Base-by-base conservation (phyloP, 2,329 filamentous ascomycete genomes). In the Thelonectria olida region DNA sequence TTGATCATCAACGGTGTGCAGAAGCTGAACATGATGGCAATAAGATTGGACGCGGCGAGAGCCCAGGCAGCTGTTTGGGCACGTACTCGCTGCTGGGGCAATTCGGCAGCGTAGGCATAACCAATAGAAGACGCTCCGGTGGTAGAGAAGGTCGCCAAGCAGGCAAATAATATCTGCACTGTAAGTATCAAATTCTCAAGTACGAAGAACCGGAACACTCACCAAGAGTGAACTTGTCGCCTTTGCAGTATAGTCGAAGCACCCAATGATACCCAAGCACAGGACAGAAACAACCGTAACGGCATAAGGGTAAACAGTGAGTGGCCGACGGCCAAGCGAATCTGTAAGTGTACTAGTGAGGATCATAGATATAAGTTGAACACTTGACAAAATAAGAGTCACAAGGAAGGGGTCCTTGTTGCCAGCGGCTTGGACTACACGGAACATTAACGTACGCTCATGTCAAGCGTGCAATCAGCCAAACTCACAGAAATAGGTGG, bases 1-100 rank as follows among this genome's bases (percentile, higher is more conserved):
- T 81, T 80, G 54, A 81, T 80, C 79, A 81, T 81, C 8, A 80
- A 50, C 1, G 79, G 80, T 0, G 79, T 81, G 55, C 74, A 78
- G 67, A 81, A 81, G 53, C 75, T 80, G 54, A 81, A 80, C 75
- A 81, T 78, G 61, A 80, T 79, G 10, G 72, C 76, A 10, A 81
- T 67, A 25, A 75, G 49, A 49, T 81, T 81, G 1, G 78, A 79
- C 4, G 68, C 67, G 0, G 79, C 79, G 1, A 81, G 48, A 13
- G 59, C 54, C 62, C 59, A 64, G 17, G 61, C 61, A 0, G 63
- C 45, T 2, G 63, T 65, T 25, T 54, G 42, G 1, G 61, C 63
- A 12, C 63, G 49, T 12, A 65, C 22, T 2, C 57, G 39, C 28
- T 65, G 61, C 22, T 63, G 61, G 0, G 63, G 61, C 13, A 65